These are phyloP conservation scores for Pichia inconspicua DNA, from an alignment of 1,139 yeast species.

Conservation along the genomic window DNA sequence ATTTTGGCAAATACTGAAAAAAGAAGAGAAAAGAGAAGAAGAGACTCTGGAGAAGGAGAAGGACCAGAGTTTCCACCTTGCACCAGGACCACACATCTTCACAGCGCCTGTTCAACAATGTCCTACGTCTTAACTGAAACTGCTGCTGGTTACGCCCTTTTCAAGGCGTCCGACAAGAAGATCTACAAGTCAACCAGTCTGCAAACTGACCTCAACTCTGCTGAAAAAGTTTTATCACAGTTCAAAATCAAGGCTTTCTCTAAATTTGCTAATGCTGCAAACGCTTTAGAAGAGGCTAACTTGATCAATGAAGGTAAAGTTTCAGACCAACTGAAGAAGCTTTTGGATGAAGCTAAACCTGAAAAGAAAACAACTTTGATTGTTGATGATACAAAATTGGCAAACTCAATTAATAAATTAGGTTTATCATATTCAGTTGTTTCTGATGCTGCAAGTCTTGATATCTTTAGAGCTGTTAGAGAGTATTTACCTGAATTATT, in stretches of 20 bases:
- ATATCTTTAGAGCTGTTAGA: conserved; percentile 89
- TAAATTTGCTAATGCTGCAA: conserved; percentile 89
- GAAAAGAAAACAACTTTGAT: conserved; percentile 87
- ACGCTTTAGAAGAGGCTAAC: conserved; percentile 92
- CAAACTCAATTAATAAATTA: conserved; percentile 90
- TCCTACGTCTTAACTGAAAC: conserved; percentile 96
- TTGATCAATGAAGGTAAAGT: conserved; percentile 91
- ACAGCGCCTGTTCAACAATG: conserved; percentile 36
- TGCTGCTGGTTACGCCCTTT: conserved; percentile 95
- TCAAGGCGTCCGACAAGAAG: conserved; percentile 96
- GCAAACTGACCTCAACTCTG: conserved; percentile 69
- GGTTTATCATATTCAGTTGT: conserved; percentile 84
- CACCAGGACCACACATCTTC: not conserved
- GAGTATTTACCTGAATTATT: conserved; percentile 88
- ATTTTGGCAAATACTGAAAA: not conserved
- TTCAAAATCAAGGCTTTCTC: conserved; percentile 94
- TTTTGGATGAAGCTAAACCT: conserved; percentile 73
- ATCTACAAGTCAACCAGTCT: conserved; percentile 76
- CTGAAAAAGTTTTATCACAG: conserved; percentile 71
- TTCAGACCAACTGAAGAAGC: conserved; percentile 67
- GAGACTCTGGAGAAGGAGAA: not conserved
- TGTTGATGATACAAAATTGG: conserved; percentile 92
- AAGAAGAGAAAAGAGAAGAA: not conserved
- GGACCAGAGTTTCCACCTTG: not conserved
- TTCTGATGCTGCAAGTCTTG: conserved; percentile 90